These are phyloP conservation scores for Pseudogymnoascus sp. DNA, from an alignment of 2,329 filamentous ascomycete genomes.

Conservation along the genomic window DNA sequence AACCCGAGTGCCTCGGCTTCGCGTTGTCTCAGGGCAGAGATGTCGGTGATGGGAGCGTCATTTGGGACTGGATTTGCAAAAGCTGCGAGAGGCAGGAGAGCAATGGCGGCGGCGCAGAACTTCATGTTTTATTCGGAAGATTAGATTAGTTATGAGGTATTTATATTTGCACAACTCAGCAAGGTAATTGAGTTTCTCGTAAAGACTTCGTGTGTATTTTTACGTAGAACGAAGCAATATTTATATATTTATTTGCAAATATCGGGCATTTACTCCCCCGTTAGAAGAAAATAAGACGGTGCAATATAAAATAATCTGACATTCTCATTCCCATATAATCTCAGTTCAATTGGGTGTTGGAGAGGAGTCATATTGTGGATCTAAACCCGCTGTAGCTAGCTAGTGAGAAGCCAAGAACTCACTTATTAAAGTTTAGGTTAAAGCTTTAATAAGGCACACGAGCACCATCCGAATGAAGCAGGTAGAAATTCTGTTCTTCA, in stretches of 20 bases:
- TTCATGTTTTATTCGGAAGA: background rate
- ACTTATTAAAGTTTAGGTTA: background rate
- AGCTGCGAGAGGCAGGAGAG: background rate
- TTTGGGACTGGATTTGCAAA: background rate
- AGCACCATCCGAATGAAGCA: background rate
- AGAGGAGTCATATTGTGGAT: background rate
- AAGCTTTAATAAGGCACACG: background rate
- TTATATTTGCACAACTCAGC: background rate
- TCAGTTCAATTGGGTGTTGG: background rate
- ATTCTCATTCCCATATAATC: background rate
- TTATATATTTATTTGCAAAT: background rate
- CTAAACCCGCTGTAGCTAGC: background rate
- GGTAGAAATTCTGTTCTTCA: background rate
- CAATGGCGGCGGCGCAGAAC: too few relatives aligned
- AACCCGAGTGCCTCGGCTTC: too few relatives aligned
- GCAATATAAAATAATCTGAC: background rate
- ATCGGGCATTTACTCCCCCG: background rate
- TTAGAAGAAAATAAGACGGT: background rate
- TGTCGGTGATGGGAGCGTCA: background rate
- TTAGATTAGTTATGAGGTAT: background rate
- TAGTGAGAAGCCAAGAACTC: background rate
- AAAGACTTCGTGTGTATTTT: background rate
- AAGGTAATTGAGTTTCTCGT: background rate
- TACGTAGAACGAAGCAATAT: background rate
- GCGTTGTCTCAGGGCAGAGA: too few relatives aligned